Evolutionary conservation across 768 basidiomycete species (phyloP).

Genomic region (Xanthoconium stramineum): DNA sequence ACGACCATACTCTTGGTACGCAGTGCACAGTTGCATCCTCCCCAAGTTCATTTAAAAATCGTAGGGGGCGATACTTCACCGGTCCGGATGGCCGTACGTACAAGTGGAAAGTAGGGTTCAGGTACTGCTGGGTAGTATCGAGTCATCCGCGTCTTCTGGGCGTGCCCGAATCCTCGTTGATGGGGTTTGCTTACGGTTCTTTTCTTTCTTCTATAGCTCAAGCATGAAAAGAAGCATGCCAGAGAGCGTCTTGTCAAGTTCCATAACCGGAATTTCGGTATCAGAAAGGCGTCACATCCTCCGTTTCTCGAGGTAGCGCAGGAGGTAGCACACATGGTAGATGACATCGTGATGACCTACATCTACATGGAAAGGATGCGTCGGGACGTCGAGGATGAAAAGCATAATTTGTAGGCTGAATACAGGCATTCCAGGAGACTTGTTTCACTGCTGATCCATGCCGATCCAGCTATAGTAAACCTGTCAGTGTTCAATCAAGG

Average conservation of each 20-base stretch:
- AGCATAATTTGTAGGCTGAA: background rate
- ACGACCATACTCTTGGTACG: slow-evolving; percentile 12
- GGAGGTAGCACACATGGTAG: slow-evolving; percentile 27
- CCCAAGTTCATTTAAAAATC: background rate
- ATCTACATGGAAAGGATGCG: slow-evolving; percentile 31
- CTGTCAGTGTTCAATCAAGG: background rate
- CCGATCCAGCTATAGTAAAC: background rate
- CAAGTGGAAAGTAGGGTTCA: slow-evolving; percentile 28
- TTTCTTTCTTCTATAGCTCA: slow-evolving; percentile 8
- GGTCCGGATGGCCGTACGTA: slow-evolving; percentile 32
- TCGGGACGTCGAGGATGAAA: background rate
- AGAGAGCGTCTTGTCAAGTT: slow-evolving; percentile 15
- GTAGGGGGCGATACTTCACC: slow-evolving; percentile 27
- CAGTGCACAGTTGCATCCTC: background rate
- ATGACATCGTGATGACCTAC: slow-evolving; percentile 33
- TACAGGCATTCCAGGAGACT: no score
- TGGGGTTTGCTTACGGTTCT: slow-evolving; percentile 1
- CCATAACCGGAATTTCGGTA: slow-evolving; percentile 18
- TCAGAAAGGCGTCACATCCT: slow-evolving; percentile 15
- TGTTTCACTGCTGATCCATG: no score
- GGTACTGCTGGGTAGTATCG: slow-evolving; percentile 22
- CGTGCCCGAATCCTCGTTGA: background rate
- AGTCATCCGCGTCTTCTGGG: background rate
- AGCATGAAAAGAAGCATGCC: slow-evolving; percentile 9
- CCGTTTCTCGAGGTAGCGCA: slow-evolving; percentile 28